These are phyloP conservation scores for Trichoderma atroviride DNA, from an alignment of 2,329 filamentous ascomycete species.

Conservation along the genomic window DNA sequence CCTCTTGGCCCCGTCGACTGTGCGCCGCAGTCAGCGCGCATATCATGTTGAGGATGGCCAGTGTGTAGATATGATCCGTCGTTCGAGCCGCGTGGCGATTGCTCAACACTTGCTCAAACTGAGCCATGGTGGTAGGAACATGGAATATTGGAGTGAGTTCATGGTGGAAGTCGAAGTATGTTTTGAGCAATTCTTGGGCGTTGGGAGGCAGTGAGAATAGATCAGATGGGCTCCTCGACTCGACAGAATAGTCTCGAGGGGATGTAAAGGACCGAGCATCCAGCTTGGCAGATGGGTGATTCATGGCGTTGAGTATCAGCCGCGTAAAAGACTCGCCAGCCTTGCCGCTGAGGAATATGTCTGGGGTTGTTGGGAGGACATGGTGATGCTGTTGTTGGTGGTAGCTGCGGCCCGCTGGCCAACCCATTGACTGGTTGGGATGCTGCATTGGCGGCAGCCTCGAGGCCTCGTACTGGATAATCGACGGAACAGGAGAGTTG, in stretches of 20 bases:
- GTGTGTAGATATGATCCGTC: neutral
- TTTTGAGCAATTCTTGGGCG: slow-evolving; percentile 1
- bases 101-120: slow-evolving; percentile 1
- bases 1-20: slow-evolving; percentile 1
- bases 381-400: slow-evolving; percentile 5
- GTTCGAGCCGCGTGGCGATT: neutral
- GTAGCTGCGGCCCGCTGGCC: neutral
- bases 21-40: slow-evolving; percentile 5
- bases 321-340: slow-evolving; percentile 16
- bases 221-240: neutral
- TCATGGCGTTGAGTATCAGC: slow-evolving; percentile 20
- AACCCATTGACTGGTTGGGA: neutral
- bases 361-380: slow-evolving; percentile 9
- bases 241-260: neutral
- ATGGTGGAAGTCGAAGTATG: slow-evolving; percentile 17
- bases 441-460: neutral
- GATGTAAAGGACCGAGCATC: slow-evolving; percentile 9
- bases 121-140: slow-evolving; percentile 12
- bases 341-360: slow-evolving; percentile 20
- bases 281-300: slow-evolving; percentile 5
- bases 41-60: slow-evolving; percentile 19
- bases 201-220: slow-evolving; percentile 6
- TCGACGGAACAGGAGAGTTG: slow-evolving; percentile 2
- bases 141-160: slow-evolving; percentile 21
- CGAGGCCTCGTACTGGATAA: neutral